Base-by-base conservation (phyloP, 164 flowering plant species). In the Magnolia changhungtana region DNA sequence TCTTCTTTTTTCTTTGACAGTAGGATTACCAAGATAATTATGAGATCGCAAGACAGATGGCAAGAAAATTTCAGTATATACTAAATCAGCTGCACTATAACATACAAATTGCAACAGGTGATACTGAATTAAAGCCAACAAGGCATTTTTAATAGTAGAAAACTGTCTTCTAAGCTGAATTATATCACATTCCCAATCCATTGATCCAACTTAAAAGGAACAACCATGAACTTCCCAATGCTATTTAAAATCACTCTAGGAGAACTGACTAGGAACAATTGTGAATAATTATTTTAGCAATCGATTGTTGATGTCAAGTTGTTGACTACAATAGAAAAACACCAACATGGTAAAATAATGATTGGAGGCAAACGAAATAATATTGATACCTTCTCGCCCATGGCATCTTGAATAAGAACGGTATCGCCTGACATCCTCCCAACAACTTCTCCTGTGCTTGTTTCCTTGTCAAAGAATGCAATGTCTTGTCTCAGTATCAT, bases 331-430 rank as follows among this genome's bases (percentile, higher is more conserved):
- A 31, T 31, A 4, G 18, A 6, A 37, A 18, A 16, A 29, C 2
- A 65, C 68, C 10, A 21, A 21, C 11, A 65, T 29, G 24, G 4
- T 11, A 13, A 8, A 65, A 4, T 37, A 37, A 3, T 37, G 45
- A 37, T 37, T 37, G 45, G 45, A 37, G 45, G 45, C 45, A 5
- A 37, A 19, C 13, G 19, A 21, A 64, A 29, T 67, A 29, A 4
- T 29, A 23, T 23, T 67, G 31, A 29, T 59, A 88, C 92, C 90
- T 90, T 90, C 78, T 90, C 91, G 0, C 91, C 90, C 85, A 90
- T 84, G 31, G 91, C 93, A 75, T 86, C 90, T 83, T 88, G 93
- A 74, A 90, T 88, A 63, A 87, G 86, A 58, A 87, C 80, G 50
- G 88, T 85, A 63, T 88, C 89, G 20, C 88, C 88, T 1, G 91